Conservation (phyloP, 306 rosid species). For the Lathyrus tuberosus region DNA sequence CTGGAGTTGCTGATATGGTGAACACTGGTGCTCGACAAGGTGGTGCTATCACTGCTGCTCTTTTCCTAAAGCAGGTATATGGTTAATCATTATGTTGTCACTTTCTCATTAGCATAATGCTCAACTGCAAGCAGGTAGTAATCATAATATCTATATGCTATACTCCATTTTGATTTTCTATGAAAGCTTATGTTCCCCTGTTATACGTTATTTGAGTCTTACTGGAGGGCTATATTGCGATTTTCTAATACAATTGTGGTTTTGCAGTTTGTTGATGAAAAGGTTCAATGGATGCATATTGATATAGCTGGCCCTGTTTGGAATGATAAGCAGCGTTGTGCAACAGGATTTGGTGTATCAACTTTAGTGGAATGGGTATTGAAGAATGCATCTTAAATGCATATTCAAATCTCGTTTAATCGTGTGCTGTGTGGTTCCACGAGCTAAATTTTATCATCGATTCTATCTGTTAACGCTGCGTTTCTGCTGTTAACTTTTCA, state of each 20-base stretch:
- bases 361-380: constrained; percentile 93
- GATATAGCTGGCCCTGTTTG: constrained; percentile 94
- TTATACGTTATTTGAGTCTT: too few relatives aligned
- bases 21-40: constrained; percentile 87
- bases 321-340: constrained; percentile 73
- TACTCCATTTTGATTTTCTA: too few relatives aligned
- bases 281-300: constrained; percentile 96
- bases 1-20: constrained; percentile 96
- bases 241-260: constrained; percentile 29
- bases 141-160: constrained; percentile 32
- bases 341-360: constrained; percentile 88
- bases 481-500: too few relatives aligned
- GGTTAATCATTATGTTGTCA: constrained; percentile 36
- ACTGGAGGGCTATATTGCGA: too few relatives aligned
- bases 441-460: too few relatives aligned
- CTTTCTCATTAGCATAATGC: constrained; percentile 10
- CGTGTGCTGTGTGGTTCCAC: too few relatives aligned
- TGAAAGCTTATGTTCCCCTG: too few relatives aligned
- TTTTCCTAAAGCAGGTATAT: constrained; percentile 89
- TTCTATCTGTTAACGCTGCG: too few relatives aligned
- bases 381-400: constrained; percentile 56
- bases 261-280: constrained; percentile 93
- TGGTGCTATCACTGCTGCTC: constrained; percentile 91
- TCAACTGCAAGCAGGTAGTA: constrained; percentile 35
- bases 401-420: too few relatives aligned